These are phyloP conservation scores for Dispira simplex DNA, from an alignment of 192 early-diverging fungal species.

Conservation along the genomic window DNA sequence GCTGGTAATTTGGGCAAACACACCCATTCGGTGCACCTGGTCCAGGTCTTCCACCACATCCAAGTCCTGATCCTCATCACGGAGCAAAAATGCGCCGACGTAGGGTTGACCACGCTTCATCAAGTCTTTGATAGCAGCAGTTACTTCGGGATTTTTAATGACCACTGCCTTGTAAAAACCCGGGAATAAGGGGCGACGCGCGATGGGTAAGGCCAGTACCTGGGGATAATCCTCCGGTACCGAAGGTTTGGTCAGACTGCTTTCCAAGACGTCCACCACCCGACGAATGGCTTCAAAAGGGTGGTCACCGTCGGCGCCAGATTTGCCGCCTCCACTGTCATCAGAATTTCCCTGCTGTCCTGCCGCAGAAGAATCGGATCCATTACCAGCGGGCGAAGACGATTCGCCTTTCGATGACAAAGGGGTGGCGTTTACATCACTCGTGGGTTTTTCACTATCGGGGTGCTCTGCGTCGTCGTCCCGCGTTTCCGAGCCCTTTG, in stretches of 20 bases:
- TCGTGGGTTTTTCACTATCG: neutral
- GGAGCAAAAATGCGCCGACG: slow-evolving; percentile 86
- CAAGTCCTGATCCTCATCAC: slow-evolving; percentile 74
- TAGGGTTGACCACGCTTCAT: slow-evolving; percentile 91
- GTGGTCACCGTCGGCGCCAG: slow-evolving; percentile 7
- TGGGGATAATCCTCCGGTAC: slow-evolving; percentile 90
- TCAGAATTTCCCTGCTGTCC: neutral
- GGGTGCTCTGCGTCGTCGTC: neutral
- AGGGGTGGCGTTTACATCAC: neutral
- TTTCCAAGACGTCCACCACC: slow-evolving; percentile 43
- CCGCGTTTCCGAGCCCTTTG: no score
- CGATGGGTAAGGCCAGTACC: slow-evolving; percentile 85
- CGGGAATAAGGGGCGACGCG: slow-evolving; percentile 85
- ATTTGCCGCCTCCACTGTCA: neutral
- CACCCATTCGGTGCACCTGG: slow-evolving; percentile 81
- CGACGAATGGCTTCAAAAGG: slow-evolving; percentile 25
- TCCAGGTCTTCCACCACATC: slow-evolving; percentile 60
- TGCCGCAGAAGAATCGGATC: neutral
- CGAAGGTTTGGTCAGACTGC: slow-evolving; percentile 50
- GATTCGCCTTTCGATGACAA: neutral
- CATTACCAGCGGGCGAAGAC: neutral
- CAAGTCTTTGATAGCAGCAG: slow-evolving; percentile 79
- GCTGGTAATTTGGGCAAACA: slow-evolving; percentile 95
- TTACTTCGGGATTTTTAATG: slow-evolving; percentile 87
- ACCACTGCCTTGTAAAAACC: slow-evolving; percentile 98